A percentile compares a stretch with the other conserved stretches of the same genome.
Evolutionary conservation across 805 yeast species (phyloP).

Genomic region (Nakazawaea peltata): DNA sequence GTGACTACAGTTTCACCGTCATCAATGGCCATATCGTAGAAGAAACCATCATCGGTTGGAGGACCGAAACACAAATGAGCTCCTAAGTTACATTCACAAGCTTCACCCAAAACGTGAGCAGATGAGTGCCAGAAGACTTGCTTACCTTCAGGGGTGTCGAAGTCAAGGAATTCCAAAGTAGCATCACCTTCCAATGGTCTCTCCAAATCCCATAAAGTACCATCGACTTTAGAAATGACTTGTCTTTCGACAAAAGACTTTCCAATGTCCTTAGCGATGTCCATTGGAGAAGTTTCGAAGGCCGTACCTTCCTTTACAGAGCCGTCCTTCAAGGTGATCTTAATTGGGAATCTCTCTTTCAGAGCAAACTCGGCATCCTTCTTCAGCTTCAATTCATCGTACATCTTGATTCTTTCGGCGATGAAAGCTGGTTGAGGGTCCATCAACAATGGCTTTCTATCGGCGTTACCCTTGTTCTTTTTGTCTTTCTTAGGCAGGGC

Average conservation of each 20-base stretch:
- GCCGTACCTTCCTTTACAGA: conserved; percentile 67
- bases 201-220: conserved; percentile 88
- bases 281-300: conserved; percentile 87
- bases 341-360: conserved; percentile 51
- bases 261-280: conserved; percentile 76
- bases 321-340: conserved; percentile 84
- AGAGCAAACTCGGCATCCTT: conserved; percentile 66
- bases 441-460: conserved; percentile 33
- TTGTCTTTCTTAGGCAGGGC: conserved; percentile 27
- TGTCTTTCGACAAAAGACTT: conserved; percentile 84
- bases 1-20: conserved; percentile 69
- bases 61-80: conserved; percentile 93
- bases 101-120: conserved; percentile 97
- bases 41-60: conserved; percentile 96
- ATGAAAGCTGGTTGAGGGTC: conserved; percentile 83
- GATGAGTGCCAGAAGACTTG: conserved; percentile 98
- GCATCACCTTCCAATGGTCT: conserved; percentile 80
- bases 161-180: conserved; percentile 75
- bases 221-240: conserved; percentile 86
- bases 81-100: conserved; percentile 93
- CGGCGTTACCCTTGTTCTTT: conserved; percentile 31
- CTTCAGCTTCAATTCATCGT: conserved; percentile 72
- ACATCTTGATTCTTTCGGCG: conserved; percentile 68
- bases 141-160: conserved; percentile 90
- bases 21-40: conserved; percentile 88